Percentiles rank a stretch among this genome's conserved stretches.
These are phyloP conservation scores for Podospora comata DNA, from an alignment of 495 filamentous ascomycete species.

Conservation along the genomic window DNA sequence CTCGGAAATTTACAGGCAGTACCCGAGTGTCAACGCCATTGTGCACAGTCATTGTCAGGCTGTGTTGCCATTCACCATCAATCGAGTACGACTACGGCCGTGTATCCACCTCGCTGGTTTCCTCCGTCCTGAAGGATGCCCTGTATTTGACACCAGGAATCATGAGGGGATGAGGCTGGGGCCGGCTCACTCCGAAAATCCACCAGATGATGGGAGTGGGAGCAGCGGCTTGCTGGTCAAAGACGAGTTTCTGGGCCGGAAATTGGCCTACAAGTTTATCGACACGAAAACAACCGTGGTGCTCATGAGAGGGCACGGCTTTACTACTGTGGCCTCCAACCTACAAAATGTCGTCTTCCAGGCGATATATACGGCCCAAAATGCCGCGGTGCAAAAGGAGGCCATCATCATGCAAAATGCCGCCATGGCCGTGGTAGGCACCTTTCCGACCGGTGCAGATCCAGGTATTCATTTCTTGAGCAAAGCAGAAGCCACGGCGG, in stretches of 20 bases:
- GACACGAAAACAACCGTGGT: conserved; percentile 35
- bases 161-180: conserved; percentile 17
- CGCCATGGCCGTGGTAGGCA: conserved; percentile 8
- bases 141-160: conserved; percentile 38
- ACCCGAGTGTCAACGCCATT: conserved; percentile 40
- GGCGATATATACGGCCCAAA: conserved; percentile 47
- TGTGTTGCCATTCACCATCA: conserved; percentile 47
- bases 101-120: conserved; percentile 51
- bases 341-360: conserved; percentile 43
- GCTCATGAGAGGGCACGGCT: conserved; percentile 51
- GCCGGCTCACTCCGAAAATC: not conserved
- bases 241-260: conserved; percentile 30
- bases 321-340: conserved; percentile 37
- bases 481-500: conserved; percentile 26
- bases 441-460: not conserved
- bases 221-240: conserved; percentile 45
- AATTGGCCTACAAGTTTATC: conserved; percentile 28
- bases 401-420: conserved; percentile 26
- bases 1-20: conserved; percentile 49
- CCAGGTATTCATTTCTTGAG: conserved; percentile 28
- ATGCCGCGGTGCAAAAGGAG: conserved; percentile 41
- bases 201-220: not conserved
- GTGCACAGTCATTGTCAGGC: conserved; percentile 48
- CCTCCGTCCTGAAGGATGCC: conserved; percentile 28
- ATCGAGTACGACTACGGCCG: conserved; percentile 38